Conservation (phyloP, 345 rosid species). For the Salix caprea region DNA sequence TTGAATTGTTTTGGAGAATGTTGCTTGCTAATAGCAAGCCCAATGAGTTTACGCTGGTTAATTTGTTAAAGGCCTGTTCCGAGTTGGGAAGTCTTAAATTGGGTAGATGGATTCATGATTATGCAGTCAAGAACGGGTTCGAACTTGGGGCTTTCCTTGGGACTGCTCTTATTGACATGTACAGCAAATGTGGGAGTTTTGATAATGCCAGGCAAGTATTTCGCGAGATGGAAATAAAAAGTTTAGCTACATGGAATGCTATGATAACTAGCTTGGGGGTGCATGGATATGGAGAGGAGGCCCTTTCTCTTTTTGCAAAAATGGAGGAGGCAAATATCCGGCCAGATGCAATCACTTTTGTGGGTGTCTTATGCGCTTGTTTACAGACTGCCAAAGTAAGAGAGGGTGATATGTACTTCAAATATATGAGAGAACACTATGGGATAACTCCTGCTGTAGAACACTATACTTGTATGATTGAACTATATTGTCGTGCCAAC, state of each 20-base stretch:
- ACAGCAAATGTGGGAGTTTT: constrained; percentile 56
- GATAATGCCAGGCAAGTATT: constrained; percentile 56
- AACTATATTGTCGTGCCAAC: constrained; percentile 42
- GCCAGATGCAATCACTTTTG: constrained; percentile 75
- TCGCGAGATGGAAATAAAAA: constrained; percentile 43
- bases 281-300: constrained; percentile 66
- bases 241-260: constrained; percentile 68
- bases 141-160: constrained; percentile 56
- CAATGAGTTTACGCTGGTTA: constrained; percentile 59
- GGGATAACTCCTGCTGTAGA: constrained; percentile 48
- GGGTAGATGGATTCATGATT: constrained; percentile 65
- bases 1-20: constrained; percentile 55
- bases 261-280: constrained; percentile 83
- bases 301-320: constrained; percentile 48
- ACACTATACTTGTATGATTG: constrained; percentile 58
- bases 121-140: constrained; percentile 47
- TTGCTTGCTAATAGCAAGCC: constrained; percentile 49
- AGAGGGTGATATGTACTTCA: constrained; percentile 42
- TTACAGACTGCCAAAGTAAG: constrained; percentile 43
- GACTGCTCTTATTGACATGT: constrained; percentile 62
- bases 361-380: constrained; percentile 68
- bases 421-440: constrained; percentile 41
- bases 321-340: constrained; percentile 42
- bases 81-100: constrained; percentile 52
- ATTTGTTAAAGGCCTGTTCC: constrained; percentile 51